A percentile compares a stretch with the other conserved stretches of the same genome.
phyloP scores from a whole-genome alignment of 139 green algal genomes.

The Tetradesmus lagerheimii region DNA sequence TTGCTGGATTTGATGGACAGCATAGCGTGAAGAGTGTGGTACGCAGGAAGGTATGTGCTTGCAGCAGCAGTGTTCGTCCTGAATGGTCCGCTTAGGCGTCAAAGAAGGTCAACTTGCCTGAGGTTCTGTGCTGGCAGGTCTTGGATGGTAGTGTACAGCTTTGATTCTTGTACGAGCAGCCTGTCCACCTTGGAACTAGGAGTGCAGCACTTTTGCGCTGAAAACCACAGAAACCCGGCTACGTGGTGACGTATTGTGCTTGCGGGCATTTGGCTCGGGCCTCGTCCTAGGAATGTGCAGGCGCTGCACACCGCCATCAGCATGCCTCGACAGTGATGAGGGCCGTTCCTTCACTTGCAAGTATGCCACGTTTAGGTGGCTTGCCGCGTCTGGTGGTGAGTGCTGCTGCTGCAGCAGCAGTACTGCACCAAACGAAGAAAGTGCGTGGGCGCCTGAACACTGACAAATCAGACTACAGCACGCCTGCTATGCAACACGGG shows the following conservation, averaged over 20 bases:
- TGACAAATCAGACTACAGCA: neutral
- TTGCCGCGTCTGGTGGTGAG: neutral
- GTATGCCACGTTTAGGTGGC: neutral
- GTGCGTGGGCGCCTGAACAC: neutral
- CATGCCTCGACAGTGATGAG: neutral
- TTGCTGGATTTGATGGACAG: conserved; percentile 56
- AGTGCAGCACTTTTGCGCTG: too few relatives aligned
- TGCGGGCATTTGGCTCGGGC: neutral
- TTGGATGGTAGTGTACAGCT: neutral
- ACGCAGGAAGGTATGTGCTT: neutral
- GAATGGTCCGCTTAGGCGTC: neutral
- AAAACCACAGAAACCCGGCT: too few relatives aligned
- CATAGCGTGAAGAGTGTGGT: neutral
- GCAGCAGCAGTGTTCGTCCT: neutral
- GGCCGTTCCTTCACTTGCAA: neutral
- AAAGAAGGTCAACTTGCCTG: neutral
- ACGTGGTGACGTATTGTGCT: neutral
- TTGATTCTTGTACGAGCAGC: too few relatives aligned
- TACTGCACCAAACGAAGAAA: conserved; percentile 4
- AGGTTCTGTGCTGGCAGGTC: neutral
- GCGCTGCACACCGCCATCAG: neutral
- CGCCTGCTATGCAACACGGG: neutral
- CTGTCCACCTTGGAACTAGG: too few relatives aligned
- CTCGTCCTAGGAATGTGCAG: neutral
- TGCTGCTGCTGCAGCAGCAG: neutral